phyloP scores from a whole-genome alignment of 2,329 filamentous ascomycete genomes.

The Grosmannia serpens region DNA sequence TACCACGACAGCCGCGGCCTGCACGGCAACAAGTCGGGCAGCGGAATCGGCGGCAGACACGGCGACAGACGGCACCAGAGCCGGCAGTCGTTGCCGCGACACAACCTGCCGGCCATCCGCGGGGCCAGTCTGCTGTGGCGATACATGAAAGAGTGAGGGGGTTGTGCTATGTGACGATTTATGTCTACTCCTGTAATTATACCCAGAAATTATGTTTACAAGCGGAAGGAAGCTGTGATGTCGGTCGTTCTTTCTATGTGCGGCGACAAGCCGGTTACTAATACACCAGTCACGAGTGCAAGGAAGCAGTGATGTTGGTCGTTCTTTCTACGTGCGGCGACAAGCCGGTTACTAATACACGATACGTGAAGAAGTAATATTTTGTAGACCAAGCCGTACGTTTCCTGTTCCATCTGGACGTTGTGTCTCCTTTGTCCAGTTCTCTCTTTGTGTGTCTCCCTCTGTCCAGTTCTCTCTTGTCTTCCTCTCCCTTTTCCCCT shows the following conservation, averaged over 20 bases:
- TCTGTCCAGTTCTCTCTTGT: not conserved
- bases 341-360: too few relatives aligned
- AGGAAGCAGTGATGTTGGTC: too few relatives aligned
- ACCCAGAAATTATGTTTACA: not conserved
- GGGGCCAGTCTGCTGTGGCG: constrained; percentile 10
- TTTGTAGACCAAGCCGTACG: too few relatives aligned
- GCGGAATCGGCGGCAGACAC: not conserved
- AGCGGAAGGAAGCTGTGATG: not conserved
- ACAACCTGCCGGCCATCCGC: constrained; percentile 6
- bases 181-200: not conserved
- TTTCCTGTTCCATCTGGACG: too few relatives aligned
- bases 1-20: not conserved
- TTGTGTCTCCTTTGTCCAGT: too few relatives aligned
- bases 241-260: not conserved
- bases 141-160: constrained; percentile 1
- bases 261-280: too few relatives aligned
- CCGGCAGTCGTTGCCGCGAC: not conserved
- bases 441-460: not conserved
- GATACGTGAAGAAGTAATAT: too few relatives aligned
- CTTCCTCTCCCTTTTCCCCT: not conserved
- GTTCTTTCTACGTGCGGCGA: too few relatives aligned
- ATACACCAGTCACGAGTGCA: too few relatives aligned
- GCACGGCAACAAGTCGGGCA: not conserved
- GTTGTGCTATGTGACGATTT: not conserved
- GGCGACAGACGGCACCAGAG: not conserved